phyloP scores from a whole-genome alignment of 2,329 filamentous ascomycete genomes.

The Xylariales sp. region DNA sequence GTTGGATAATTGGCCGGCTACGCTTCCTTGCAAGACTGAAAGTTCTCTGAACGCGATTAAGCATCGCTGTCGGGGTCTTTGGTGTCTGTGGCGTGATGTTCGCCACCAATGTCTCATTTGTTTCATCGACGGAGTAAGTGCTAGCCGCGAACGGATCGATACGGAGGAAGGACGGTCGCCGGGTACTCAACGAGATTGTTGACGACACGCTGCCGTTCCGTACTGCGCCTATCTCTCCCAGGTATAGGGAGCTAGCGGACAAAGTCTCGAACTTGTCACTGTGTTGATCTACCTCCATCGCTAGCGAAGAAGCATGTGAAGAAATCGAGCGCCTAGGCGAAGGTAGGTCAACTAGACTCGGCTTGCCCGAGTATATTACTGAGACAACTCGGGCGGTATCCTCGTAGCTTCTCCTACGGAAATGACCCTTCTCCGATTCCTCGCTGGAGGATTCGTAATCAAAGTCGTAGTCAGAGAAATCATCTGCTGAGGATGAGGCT shows the following conservation, averaged over 20 bases:
- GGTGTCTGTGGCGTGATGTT: slow-evolving; percentile 29
- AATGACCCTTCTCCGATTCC: slow-evolving; percentile 17
- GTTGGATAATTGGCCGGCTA: slow-evolving; percentile 42
- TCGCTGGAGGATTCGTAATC: slow-evolving; percentile 43
- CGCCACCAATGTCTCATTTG: slow-evolving; percentile 17
- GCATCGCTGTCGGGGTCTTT: slow-evolving; percentile 41
- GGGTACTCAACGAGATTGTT: slow-evolving; percentile 24
- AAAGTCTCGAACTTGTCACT: too few relatives aligned
- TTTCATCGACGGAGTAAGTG: slow-evolving; percentile 27
- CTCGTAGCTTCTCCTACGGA: slow-evolving; percentile 40
- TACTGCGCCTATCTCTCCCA: too few relatives aligned
- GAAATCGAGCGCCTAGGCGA: slow-evolving; percentile 38
- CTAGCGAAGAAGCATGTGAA: slow-evolving; percentile 29
- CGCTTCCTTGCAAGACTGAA: slow-evolving; percentile 51
- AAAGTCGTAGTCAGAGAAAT: slow-evolving; percentile 52
- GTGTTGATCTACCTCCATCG: slow-evolving; percentile 21
- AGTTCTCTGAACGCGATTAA: slow-evolving; percentile 45
- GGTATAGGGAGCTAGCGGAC: too few relatives aligned
- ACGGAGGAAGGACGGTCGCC: slow-evolving; percentile 44
- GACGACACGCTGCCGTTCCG: slow-evolving; percentile 38
- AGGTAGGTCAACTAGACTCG: slow-evolving; percentile 49
- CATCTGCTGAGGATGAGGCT: slow-evolving; percentile 57
- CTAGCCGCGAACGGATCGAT: slow-evolving; percentile 48
- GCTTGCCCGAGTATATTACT: slow-evolving; percentile 56
- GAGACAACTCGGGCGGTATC: slow-evolving; percentile 56